Base-by-base conservation (phyloP, 2,329 filamentous ascomycete species). In the Furcasterigmium sp. region DNA sequence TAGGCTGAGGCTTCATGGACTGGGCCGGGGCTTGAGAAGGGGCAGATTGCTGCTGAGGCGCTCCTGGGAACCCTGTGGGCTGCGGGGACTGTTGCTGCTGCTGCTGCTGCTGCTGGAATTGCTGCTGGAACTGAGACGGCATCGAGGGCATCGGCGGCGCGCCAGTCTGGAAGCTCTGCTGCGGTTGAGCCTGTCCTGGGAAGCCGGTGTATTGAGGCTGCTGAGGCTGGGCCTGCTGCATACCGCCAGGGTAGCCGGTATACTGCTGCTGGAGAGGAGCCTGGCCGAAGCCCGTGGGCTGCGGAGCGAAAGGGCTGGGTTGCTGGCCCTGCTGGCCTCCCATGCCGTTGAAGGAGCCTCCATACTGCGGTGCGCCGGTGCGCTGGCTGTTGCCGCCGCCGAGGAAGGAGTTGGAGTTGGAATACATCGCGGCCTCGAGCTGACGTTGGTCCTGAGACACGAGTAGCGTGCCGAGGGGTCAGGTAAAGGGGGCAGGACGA, bases 401-500 rank as follows among this genome's bases (percentile, higher is more conserved):
- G 58, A 95, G 70, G 66, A 84, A 96, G 51, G 87, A 84, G 72
- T 87, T 94, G 53, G 88, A 87, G 63, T 85, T 88, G 53, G 89
- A 93, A 71, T 88, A 97, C 91, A 96, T 96, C 67, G 58, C 49
- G 51, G 46, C 39, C 37, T 32, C 21, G 36, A 37, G 42, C 28
- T 28, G 48, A 41, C 45, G 43, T 41, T 41, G 40, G 37, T 46
- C 42, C 29, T 42, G 39, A 29, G 45, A 28, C 28, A 37, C 29
- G 43, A n/a, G 29, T 13, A 32, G 38, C 18, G 38, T 32, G 13
- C 19, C 26, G 38, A 26, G 14, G 17, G 26, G 14, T 40, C 38
- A n/a, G 18, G 15, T 40, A 5, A 17, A 23, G 38, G 23, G 23
- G 23, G 23, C 23, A 11, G 23, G 23, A 26, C 23, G 7, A 26